A percentile compares a stretch with the other conserved stretches of the same genome.
Conservation (phyloP, 495 filamentous ascomycete genomes). For the Neurospora sp. region DNA sequence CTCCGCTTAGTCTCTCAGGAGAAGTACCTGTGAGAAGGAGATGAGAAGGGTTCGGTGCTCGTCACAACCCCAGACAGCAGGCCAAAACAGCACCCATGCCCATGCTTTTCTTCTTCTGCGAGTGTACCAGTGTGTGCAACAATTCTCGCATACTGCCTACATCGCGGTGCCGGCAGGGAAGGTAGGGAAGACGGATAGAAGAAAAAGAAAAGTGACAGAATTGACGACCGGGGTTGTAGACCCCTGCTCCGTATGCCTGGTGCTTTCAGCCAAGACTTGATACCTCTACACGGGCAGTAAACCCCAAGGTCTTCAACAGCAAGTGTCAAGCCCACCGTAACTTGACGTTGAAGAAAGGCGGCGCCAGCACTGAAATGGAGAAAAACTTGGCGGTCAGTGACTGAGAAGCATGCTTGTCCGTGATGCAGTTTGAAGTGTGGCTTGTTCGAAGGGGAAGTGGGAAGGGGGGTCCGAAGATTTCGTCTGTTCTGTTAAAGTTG, state of each 20-base stretch:
- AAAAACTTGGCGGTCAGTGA: background rate
- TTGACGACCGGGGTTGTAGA: background rate
- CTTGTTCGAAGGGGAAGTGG: background rate
- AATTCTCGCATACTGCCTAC: background rate
- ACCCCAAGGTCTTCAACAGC: background rate
- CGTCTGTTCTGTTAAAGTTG: background rate
- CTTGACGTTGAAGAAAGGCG: background rate
- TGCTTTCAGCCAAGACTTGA: background rate
- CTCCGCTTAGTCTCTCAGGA: background rate
- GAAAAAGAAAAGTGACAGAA: slow-evolving; percentile 6
- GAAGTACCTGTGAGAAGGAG: background rate
- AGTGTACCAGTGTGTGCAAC: background rate
- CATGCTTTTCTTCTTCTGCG: background rate
- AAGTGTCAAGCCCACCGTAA: background rate
- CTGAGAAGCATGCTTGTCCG: background rate
- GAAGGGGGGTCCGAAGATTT: background rate
- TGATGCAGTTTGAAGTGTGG: background rate
- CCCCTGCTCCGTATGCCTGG: background rate
- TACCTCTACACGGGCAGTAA: background rate
- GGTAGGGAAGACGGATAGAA: slow-evolving; percentile 10
- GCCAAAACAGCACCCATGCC: background rate
- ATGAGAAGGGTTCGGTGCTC: background rate
- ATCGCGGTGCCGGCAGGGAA: background rate
- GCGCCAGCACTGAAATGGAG: background rate
- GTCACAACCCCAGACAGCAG: background rate